Evolutionary conservation across 2,329 filamentous ascomycete species (phyloP), one percentile per base, ranked within the genome.

Genomic region (Penicillium paneum): DNA sequence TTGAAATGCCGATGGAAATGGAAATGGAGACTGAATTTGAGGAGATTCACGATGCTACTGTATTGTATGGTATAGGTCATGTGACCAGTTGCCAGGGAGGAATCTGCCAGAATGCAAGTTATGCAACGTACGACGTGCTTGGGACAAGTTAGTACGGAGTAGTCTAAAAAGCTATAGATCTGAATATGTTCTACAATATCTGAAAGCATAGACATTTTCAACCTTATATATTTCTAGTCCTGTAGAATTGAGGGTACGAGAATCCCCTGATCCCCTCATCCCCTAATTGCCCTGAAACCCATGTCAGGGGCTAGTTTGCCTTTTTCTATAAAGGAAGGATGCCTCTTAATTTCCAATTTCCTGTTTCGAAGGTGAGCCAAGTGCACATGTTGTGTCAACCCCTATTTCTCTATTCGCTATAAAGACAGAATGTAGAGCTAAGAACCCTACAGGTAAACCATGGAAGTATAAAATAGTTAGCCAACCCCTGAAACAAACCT

Each of bases 81-180:
- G 50, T 53, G 50, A 53, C 36, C 36, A 49, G 50, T 53, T 53
- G 50, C 50, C 44, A 53, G 50, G 50, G 50, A 53, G 50, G 36
- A 41, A 53, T 48, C 43, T 48, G 43, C 42, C 49, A 52, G 49
- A 52, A 52, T 52, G 49, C 19, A 3, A 28, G 26, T 21, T 21
- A 21, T 40, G 21, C 13, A 47, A 36, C 32, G 4, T 35, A 46
- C 43, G 31, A 26, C 12, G 43, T 24, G 12, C 12, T 41, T n/a
- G 5, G 39, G 26, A 3, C 15, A 21, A 24, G 21, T 24, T 24
- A 24, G 21, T 21, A 44, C 7, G n/a, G n/a, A n/a, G n/a, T 21
- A 3, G 39, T 24, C 12, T 15, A 24, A 17, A 26, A 3, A n/a
- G 26, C 21, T 40, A 40, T 26, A 26, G 6, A 41, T 26, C 19